Conservation (phyloP, 257 asterid genomes). For the Solanum commersonii region DNA sequence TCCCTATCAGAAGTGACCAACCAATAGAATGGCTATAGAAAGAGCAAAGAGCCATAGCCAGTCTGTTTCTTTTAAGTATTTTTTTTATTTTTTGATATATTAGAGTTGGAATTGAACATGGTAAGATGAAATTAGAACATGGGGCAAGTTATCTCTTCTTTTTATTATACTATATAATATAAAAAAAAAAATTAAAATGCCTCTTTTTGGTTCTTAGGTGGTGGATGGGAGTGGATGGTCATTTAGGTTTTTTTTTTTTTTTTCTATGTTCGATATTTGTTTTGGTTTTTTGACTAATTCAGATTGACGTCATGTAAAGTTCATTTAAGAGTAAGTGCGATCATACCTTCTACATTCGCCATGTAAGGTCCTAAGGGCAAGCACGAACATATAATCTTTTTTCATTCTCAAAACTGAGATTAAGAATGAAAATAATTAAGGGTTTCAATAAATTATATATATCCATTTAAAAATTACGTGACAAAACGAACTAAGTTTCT, state of each 20-base stretch:
- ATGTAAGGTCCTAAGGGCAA: not conserved
- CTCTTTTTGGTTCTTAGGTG: not conserved
- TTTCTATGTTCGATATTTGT: rapidly evolving
- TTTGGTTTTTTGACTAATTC: not conserved
- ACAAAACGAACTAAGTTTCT: not conserved
- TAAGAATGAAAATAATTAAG: not conserved
- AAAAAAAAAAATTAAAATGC: too few relatives aligned
- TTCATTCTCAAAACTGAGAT: not conserved
- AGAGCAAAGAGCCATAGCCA: not conserved
- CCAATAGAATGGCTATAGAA: not conserved
- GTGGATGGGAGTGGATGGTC: not conserved
- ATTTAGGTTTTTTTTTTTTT: not conserved
- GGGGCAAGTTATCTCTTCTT: not conserved
- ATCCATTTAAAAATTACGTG: not conserved
- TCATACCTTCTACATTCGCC: not conserved
- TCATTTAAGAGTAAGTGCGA: not conserved
- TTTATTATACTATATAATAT: not conserved
- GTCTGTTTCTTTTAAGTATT: not conserved
- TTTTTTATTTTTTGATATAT: not conserved
- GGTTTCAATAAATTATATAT: not conserved
- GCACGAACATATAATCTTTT: not conserved
- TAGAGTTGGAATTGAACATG: not conserved
- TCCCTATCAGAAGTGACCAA: not conserved
- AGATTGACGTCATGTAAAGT: rapidly evolving
- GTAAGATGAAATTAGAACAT: not conserved